Evolutionary conservation across 768 basidiomycete species (phyloP).

Genomic region (Serendipita sp.): DNA sequence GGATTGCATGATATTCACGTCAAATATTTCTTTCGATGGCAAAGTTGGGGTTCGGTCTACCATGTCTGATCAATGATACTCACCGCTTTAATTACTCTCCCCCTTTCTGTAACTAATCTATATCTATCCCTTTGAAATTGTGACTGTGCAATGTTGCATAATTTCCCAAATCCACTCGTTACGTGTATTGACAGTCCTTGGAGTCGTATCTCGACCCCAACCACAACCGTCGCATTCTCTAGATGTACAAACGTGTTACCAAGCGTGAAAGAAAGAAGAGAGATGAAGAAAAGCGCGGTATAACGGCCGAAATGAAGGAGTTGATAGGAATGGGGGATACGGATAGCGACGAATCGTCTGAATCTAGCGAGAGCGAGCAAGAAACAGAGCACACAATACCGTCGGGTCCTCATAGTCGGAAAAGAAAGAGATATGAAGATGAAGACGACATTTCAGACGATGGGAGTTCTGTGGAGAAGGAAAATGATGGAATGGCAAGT

Average conservation of each 20-base stretch:
- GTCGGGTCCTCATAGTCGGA: constrained; percentile 9
- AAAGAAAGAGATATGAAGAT: constrained; percentile 5
- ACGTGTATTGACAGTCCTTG: background rate
- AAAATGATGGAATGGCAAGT: constrained; percentile 15
- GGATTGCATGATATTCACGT: background rate
- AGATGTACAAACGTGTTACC: constrained; percentile 68
- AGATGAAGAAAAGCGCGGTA: constrained; percentile 46
- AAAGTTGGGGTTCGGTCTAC: background rate
- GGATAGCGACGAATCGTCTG: constrained; percentile 53
- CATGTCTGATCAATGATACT: background rate
- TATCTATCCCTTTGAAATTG: background rate
- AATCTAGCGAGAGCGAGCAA: constrained; percentile 24
- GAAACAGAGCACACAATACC: background rate
- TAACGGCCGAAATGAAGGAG: constrained; percentile 48
- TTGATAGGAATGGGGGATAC: constrained; percentile 54
- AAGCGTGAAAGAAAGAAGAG: constrained; percentile 44
- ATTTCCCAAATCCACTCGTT: no score
- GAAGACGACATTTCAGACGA: constrained; percentile 15
- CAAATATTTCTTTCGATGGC: background rate
- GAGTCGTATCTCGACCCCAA: background rate
- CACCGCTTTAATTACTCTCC: background rate
- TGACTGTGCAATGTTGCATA: background rate
- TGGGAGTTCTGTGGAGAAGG: constrained; percentile 12
- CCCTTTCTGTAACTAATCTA: background rate
- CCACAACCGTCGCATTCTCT: background rate